Base-by-base conservation (phyloP, 1,284 basidiomycete genomes). In the Cryptococcus maquisensis region DNA sequence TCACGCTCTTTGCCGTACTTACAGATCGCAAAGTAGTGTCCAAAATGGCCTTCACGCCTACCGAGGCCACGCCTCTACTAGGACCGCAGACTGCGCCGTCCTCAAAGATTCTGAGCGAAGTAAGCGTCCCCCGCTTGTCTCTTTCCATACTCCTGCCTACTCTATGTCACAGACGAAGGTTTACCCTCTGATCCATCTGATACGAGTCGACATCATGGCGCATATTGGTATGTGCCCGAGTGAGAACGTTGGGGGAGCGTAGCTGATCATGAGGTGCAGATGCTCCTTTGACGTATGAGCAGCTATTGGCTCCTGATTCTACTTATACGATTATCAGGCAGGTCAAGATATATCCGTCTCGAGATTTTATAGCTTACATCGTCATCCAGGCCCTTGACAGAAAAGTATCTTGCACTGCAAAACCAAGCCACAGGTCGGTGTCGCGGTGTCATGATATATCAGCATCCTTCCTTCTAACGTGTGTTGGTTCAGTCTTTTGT, bases 301-400 rank as follows among this genome's bases (percentile, higher is more conserved):
- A 92, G 83, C 79, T 93, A 46, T 81, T 81, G 1, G 84, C 85
- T 0, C 88, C 91, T 0, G 91, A 95, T 71, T 81, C 91, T 41
- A 90, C 86, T 0, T 94, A 94, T 72, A 88, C 88, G 0, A 84
- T 95, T 55, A 81, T 93, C 24, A 60, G 74, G 76, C 75, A 26
- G 37, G 69, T 56, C 15, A n/a, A 9, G 48, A 28, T 38, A 24
- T 18, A 12, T 21, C 24, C 23, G 44, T 8, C 26, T 43, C 45
- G 18, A 41, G 32, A n/a, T 5, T 46, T 20, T 32, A 35, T 51
- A 41, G 32, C n/a, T 52, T 15, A 24, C 16, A 16, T 20, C 6
- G 41, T 13, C 13, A 20, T 5, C 1, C 54, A 71, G 71, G 45
- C 76, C 74, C 8, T 56, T 77, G 51, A 74, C 72, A 13, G 75